Base-by-base conservation (phyloP, 2,329 filamentous ascomycete genomes). In the Aaosphaeria pasadenensis region DNA sequence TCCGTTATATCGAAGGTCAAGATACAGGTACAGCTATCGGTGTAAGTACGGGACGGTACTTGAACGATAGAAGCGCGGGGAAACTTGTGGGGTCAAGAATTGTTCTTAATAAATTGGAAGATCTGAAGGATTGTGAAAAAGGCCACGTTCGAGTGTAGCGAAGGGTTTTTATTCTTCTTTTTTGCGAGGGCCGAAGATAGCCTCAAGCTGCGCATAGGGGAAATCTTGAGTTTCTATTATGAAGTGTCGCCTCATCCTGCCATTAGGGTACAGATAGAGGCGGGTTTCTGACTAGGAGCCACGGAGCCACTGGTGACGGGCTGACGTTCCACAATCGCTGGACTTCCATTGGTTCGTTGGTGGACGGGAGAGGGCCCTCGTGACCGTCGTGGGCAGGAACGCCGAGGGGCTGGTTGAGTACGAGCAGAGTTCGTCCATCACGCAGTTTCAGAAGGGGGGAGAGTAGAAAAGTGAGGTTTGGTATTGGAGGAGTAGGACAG, bases 171-270 rank as follows among this genome's bases (percentile, higher is more conserved):
- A 50, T 39, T 42, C 41, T 36, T 36, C 39, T 6, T 39, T 7
- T 45, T 42, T 47, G n/a, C n/a, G 11, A n/a, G 38, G 32, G 43
- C 53, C 51, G 50, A 29, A 44, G 38, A 11, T 39, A 50, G 54
- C 54, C 56, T 52, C 42, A 46, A 50, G 40, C 54, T 58, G 56
- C 54, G 48, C 50, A 53, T 58, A 58, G 54, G 53, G 51, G 53
- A 56, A 36, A 54, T 17, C 35, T 40, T 45, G 11, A 45, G 47
- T 50, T 44, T 39, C 45, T 31, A 39, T 36, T 44, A n/a, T 46
- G 30, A 35, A 39, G 31, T 30, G 35, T 52, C 52, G 54, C 48
- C 24, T 44, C 5, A 45, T 49, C 54, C 55, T 60, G 55, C 55
- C 45, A 43, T 53, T 58, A 58, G 54, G 44, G 55, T 30, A 11